phyloP scores from a whole-genome alignment of 2,329 filamentous ascomycete species.

The Alternaria gaisen region DNA sequence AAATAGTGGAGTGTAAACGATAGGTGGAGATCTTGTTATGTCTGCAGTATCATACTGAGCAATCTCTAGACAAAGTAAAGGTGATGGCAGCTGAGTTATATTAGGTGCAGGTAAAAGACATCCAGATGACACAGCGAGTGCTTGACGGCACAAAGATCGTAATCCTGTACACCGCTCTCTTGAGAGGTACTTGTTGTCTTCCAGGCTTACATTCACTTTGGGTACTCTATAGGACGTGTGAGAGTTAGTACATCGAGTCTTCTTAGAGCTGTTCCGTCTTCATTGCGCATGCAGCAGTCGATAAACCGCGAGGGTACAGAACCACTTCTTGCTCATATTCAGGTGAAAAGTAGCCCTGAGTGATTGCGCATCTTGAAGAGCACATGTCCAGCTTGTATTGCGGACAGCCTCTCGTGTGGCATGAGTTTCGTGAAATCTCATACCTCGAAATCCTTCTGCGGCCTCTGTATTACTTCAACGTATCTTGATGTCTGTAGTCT shows the following conservation, averaged over 20 bases:
- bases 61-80: background rate
- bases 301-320: background rate
- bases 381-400: background rate
- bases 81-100: background rate
- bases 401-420: no score
- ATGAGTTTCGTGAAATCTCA: no score
- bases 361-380: no score
- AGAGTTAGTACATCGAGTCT: background rate
- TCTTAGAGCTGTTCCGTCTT: background rate
- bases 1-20: no score
- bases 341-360: no score
- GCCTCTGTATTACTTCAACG: background rate
- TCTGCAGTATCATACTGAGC: no score
- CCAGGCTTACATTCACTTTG: background rate
- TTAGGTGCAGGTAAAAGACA: background rate
- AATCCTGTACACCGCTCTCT: background rate
- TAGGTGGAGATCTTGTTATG: no score
- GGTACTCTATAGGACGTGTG: background rate
- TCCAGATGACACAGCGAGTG: background rate
- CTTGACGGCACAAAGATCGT: background rate
- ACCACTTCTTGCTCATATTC: background rate
- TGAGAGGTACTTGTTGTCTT: background rate
- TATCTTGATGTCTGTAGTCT: background rate
- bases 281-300: background rate
- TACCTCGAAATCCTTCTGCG: no score